phyloP scores from a whole-genome alignment of 2,329 filamentous ascomycete genomes.

The Xylaria sp. region DNA sequence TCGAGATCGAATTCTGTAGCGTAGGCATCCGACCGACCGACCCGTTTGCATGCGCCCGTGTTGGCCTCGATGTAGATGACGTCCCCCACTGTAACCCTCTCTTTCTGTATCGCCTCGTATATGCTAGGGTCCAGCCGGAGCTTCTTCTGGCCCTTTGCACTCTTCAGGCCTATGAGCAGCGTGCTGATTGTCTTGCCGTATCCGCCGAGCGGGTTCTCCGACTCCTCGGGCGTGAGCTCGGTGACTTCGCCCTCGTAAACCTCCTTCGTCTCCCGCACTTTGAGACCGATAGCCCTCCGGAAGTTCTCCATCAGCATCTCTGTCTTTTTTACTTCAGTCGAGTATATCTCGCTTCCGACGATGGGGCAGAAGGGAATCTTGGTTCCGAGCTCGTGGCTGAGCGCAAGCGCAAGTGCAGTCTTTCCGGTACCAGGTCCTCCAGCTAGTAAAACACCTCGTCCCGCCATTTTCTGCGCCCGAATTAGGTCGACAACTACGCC shows the following conservation, averaged over 20 bases:
- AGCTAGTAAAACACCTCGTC: conserved; percentile 89
- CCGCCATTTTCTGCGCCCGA: conserved; percentile 96
- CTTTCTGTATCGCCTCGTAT: conserved; percentile 99
- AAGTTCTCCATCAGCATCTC: conserved; percentile 99
- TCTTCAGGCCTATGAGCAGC: conserved; percentile 92
- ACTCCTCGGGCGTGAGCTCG: conserved; percentile 96
- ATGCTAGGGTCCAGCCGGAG: conserved; percentile 96
- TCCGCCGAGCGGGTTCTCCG: conserved; percentile 94
- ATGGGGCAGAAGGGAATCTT: conserved; percentile 99
- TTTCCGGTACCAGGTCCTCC: conserved; percentile 97
- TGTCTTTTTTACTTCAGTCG: conserved; percentile 98
- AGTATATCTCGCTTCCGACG: conserved; percentile 97
- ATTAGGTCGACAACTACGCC: conserved; percentile 97
- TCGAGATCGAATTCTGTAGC: conserved; percentile 98
- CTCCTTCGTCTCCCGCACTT: conserved; percentile 98
- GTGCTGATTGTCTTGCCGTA: conserved; percentile 99
- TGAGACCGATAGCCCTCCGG: conserved; percentile 91
- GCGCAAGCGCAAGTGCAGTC: conserved; percentile 92
- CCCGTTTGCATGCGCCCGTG: conserved; percentile 96
- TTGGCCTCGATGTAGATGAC: conserved; percentile 99
- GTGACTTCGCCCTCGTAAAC: conserved; percentile 99
- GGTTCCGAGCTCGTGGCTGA: conserved; percentile 95
- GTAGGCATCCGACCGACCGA: conserved; percentile 95
- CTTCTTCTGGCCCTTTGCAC: conserved; percentile 97
- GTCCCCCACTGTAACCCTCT: conserved; percentile 93